A percentile compares a stretch with the other conserved stretches of the same genome.
phyloP scores from a whole-genome alignment of 768 basidiomycete genomes.

The Mycena crocata region DNA sequence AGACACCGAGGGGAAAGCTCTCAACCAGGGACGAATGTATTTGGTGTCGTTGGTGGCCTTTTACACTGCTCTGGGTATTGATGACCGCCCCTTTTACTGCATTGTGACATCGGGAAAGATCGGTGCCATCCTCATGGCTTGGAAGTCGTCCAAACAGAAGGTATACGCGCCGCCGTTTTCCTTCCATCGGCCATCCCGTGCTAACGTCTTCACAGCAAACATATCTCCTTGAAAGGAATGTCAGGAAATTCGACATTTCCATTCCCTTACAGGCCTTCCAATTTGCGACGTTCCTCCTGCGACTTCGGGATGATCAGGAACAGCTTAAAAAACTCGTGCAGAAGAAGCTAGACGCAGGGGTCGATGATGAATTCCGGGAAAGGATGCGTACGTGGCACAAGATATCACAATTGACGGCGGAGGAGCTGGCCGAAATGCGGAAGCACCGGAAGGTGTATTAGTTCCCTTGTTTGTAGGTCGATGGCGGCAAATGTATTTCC shows the following conservation, averaged over 20 bases:
- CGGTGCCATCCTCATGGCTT: constrained; percentile 12
- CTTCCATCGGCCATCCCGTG: neutral
- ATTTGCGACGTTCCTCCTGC: constrained; percentile 11
- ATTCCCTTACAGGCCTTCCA: constrained; percentile 1
- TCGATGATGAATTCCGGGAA: no score
- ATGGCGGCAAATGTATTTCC: no score
- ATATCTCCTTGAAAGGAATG: constrained; percentile 8
- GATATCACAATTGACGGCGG: no score
- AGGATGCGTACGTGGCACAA: no score
- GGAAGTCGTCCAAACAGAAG: constrained; percentile 3
- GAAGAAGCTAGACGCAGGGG: no score
- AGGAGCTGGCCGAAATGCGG: no score
- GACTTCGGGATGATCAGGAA: constrained; percentile 13
- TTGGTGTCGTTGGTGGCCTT: constrained; percentile 13
- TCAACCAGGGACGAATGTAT: constrained; percentile 10
- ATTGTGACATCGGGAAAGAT: neutral
- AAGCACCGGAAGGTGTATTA: no score
- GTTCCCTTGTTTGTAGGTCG: no score
- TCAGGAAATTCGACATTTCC: constrained; percentile 9
- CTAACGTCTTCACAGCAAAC: neutral
- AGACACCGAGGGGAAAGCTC: neutral
- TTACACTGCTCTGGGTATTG: constrained; percentile 15
- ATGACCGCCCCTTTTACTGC: constrained; percentile 16
- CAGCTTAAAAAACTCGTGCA: no score
- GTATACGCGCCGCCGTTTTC: neutral